Evolutionary conservation across 192 early-diverging fungal species (phyloP).

Genomic region (Coemansia pectinata): DNA sequence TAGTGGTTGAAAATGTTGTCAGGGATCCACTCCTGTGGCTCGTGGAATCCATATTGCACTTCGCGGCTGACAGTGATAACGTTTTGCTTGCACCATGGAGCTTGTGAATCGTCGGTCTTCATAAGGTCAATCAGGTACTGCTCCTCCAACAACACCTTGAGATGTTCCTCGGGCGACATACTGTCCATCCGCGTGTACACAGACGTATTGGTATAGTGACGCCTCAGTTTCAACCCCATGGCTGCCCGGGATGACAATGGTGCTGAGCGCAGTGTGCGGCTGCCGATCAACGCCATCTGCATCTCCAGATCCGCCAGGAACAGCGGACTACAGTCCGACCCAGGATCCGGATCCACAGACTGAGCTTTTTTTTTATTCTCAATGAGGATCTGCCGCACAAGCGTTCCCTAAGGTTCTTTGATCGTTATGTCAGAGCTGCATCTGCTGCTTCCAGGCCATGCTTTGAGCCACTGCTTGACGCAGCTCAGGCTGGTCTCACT

Average conservation of each 20-base stretch:
- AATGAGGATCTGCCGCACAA: conserved; percentile 69
- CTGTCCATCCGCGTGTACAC: conserved; percentile 42
- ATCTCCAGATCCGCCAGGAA: conserved; percentile 26
- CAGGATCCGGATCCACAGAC: neutral
- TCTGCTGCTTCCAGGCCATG: conserved; percentile 69
- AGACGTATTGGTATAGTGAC: conserved; percentile 45
- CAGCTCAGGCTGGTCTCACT: conserved; percentile 81
- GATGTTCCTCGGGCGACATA: conserved; percentile 33
- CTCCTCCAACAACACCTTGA: conserved; percentile 32
- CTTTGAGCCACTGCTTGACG: conserved; percentile 63
- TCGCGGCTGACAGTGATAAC: conserved; percentile 38
- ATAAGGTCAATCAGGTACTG: conserved; percentile 44
- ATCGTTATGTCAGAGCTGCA: conserved; percentile 73
- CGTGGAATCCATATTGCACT: conserved; percentile 27
- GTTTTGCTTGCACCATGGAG: conserved; percentile 34
- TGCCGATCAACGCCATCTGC: conserved; percentile 4
- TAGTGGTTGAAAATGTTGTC: conserved; percentile 28
- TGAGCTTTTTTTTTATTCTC: neutral
- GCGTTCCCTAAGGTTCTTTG: conserved; percentile 84
- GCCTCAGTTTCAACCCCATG: neutral
- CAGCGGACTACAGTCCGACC: conserved; percentile 23
- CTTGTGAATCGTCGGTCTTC: conserved; percentile 39
- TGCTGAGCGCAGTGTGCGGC: neutral
- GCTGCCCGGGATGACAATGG: neutral
- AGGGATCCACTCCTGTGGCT: conserved; percentile 29